Conservation (phyloP, 2,329 filamentous ascomycete species). For the Dactylellina drechsleri region DNA sequence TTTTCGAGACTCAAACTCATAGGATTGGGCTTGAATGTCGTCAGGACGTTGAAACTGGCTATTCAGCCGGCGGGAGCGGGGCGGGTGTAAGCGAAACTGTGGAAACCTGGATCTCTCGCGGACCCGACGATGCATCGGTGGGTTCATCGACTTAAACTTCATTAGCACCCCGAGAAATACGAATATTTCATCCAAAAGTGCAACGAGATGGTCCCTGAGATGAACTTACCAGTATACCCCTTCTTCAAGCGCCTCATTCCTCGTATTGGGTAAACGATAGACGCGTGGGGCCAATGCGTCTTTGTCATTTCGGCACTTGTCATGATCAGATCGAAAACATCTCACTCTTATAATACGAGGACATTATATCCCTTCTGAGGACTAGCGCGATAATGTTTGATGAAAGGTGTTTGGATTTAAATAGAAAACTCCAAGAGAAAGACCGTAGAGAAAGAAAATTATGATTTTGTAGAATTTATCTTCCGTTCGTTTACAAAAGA, state of each 20-base stretch:
- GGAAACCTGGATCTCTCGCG: background rate
- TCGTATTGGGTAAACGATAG: background rate
- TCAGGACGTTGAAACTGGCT: no score
- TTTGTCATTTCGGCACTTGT: background rate
- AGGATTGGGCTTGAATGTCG: no score
- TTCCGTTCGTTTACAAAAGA: slow-evolving; percentile 10
- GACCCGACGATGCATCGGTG: background rate
- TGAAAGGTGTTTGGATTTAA: background rate
- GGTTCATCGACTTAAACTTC: background rate
- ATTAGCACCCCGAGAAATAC: background rate
- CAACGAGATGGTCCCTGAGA: background rate
- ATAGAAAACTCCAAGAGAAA: slow-evolving; percentile 6
- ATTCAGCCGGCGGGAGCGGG: slow-evolving; percentile 10
- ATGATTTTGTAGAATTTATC: background rate
- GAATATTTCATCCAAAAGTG: slow-evolving; percentile 16
- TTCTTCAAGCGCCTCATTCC: background rate
- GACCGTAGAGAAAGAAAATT: slow-evolving; percentile 15
- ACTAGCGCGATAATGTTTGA: background rate
- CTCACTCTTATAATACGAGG: no score
- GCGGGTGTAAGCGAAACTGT: slow-evolving; percentile 13
- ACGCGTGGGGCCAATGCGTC: background rate
- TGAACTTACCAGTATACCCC: background rate
- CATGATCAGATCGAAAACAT: background rate
- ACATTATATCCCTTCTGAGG: no score
- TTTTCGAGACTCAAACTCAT: background rate